phyloP scores from a whole-genome alignment of 2,329 filamentous ascomycete species.

The Trichoderma cornu-damae region DNA sequence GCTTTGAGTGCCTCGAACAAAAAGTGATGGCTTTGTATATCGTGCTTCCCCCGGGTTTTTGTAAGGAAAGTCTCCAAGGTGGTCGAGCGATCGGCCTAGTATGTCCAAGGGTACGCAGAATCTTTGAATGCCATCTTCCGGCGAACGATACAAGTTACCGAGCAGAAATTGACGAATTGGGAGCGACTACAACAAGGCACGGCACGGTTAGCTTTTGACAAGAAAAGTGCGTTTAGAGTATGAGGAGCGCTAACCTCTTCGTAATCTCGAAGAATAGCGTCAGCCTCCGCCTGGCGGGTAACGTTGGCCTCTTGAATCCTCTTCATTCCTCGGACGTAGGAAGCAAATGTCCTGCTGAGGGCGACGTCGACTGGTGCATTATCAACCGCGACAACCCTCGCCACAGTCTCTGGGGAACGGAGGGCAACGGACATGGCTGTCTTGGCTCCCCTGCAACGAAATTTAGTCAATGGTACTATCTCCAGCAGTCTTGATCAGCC shows the following conservation, averaged over 20 bases:
- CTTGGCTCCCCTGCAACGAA: slow-evolving; percentile 69
- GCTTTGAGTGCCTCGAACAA: slow-evolving; percentile 72
- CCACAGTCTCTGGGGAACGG: slow-evolving; percentile 59
- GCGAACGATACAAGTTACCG: slow-evolving; percentile 66
- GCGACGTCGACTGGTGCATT: slow-evolving; percentile 83
- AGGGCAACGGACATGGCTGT: slow-evolving; percentile 84
- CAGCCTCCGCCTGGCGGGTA: slow-evolving; percentile 69
- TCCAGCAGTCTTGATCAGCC: neutral
- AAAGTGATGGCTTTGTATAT: slow-evolving; percentile 74
- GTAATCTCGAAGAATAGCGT: slow-evolving; percentile 69
- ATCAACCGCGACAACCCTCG: slow-evolving; percentile 76
- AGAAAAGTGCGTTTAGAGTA: neutral
- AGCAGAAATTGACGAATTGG: slow-evolving; percentile 86
- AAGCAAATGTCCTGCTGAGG: slow-evolving; percentile 67
- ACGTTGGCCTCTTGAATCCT: slow-evolving; percentile 66
- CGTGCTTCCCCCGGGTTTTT: slow-evolving; percentile 61
- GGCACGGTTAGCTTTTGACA: neutral
- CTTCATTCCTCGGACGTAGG: slow-evolving; percentile 81
- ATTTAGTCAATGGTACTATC: neutral
- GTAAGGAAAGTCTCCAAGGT: slow-evolving; percentile 87
- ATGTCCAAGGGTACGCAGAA: slow-evolving; percentile 76
- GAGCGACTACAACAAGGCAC: slow-evolving; percentile 43
- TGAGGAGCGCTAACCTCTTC: slow-evolving; percentile 50
- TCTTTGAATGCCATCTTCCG: slow-evolving; percentile 50
- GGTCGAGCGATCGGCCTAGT: slow-evolving; percentile 61